phyloP scores from a whole-genome alignment of 2,329 filamentous ascomycete genomes.

The Monosporascus cannonballus region DNA sequence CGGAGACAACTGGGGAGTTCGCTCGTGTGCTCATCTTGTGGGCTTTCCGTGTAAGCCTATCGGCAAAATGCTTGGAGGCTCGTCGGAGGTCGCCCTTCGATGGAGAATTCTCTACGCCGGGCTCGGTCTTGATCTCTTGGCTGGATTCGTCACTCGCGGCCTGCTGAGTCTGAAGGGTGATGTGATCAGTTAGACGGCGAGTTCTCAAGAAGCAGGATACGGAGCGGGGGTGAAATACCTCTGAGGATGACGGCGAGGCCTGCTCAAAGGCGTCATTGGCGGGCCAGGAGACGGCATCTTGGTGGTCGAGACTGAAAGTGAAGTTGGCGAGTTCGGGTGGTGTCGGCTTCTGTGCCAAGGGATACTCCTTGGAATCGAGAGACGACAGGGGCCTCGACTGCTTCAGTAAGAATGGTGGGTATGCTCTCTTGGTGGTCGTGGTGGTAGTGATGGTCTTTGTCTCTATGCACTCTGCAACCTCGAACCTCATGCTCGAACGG shows the following conservation, averaged over 20 bases:
- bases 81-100: constrained; percentile 19
- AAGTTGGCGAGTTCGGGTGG: constrained; percentile 74
- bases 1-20: constrained; percentile 26
- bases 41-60: constrained; percentile 24
- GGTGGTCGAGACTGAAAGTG: constrained; percentile 61
- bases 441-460: constrained; percentile 80
- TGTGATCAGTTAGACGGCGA: constrained; percentile 7
- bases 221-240: background rate
- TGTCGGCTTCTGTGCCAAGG: constrained; percentile 75
- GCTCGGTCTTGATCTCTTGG: constrained; percentile 23
- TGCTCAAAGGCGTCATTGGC: constrained; percentile 20
- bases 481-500: constrained; percentile 40
- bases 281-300: constrained; percentile 40
- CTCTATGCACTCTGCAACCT: constrained; percentile 59
- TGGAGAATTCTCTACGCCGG: constrained; percentile 26
- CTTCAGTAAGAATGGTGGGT: constrained; percentile 77
- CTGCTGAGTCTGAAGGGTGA: constrained; percentile 19
- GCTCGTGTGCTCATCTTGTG: constrained; percentile 27
- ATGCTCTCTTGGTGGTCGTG: constrained; percentile 78
- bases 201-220: background rate
- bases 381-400: constrained; percentile 63
- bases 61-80: constrained; percentile 17
- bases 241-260: constrained; percentile 16
- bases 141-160: constrained; percentile 15
- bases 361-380: constrained; percentile 85